Evolutionary conservation across 805 yeast genomes (phyloP), one percentile per base, ranked within the genome.

Genomic region (Lipomyces sp.): DNA sequence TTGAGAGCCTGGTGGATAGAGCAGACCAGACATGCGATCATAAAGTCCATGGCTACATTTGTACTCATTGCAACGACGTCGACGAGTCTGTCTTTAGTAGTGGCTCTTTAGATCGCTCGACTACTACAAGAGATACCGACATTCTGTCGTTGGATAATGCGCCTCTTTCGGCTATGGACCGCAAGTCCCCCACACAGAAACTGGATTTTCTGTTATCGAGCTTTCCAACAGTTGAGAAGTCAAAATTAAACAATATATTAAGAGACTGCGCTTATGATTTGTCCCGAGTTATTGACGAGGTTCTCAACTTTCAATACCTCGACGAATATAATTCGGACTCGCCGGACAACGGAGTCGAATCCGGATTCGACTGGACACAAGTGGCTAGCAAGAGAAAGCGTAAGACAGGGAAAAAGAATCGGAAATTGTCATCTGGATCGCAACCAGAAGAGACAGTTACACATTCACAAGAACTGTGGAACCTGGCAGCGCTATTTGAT

Each of bases 281-380:
- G 29, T 29, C 45, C 11, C 35, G 29, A 4, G 31, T 49, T 10
- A 33, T 49, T 11, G 53, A 49, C 31, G 49, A 49, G 11, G 49
- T 43, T 21, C 31, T 49, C 18, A 43, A 28, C 22, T 14, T 24
- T 5, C 22, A 26, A n/a, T 48, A 32, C 24, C 18, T 43, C 16
- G 39, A 19, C 22, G 40, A 42, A 7, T 16, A 29, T 18, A 42
- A 28, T 21, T 29, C 38, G 5, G 45, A 23, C 4, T 11, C 45
- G 4, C 24, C 41, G 28, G 6, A 29, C 33, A 24, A 31, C 21
- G 16, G 26, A n/a, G n/a, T n/a, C n/a, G n/a, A n/a, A n/a, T n/a
- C n/a, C n/a, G n/a, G n/a, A 26, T 10, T 10, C 10, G 29, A 26
- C 29, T 26, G 29, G 29, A 7, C 29, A 6, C 10, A 6, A 7